These are phyloP conservation scores for Penicillium fuscoglaucum DNA, from an alignment of 2,329 filamentous ascomycete genomes.

Conservation along the genomic window DNA sequence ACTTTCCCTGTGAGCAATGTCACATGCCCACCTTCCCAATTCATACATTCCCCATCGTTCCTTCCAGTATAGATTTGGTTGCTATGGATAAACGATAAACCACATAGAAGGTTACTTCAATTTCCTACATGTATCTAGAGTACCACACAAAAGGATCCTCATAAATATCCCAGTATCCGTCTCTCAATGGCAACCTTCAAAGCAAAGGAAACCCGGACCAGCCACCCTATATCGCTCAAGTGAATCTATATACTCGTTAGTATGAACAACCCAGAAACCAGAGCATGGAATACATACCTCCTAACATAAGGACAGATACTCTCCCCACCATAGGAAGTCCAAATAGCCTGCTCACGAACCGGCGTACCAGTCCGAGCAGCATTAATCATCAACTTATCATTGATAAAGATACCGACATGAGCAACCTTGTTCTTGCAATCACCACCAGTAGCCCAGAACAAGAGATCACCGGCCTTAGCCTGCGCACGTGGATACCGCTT, in stretches of 20 bases:
- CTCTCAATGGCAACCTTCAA: background rate
- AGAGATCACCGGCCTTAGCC: conserved; percentile 26
- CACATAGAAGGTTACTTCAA: background rate
- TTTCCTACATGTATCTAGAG: too few relatives aligned
- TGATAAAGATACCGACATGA: conserved; percentile 29
- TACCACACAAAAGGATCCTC: too few relatives aligned
- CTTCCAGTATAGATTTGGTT: background rate
- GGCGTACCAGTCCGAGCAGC: conserved; percentile 28
- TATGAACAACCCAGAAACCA: background rate
- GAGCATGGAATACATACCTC: conserved; percentile 18
- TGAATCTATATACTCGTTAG: conserved; percentile 1
- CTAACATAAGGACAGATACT: conserved; percentile 27
- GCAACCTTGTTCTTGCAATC: conserved; percentile 22
- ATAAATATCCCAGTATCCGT: background rate
- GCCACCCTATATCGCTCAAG: background rate
- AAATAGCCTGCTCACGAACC: conserved; percentile 29
- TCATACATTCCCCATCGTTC: background rate
- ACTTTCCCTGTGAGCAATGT: background rate
- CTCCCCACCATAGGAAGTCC: conserved; percentile 28
- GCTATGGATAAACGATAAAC: background rate
- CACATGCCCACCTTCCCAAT: background rate
- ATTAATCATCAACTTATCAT: conserved; percentile 27
- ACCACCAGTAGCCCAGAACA: conserved; percentile 27
- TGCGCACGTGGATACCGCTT: conserved; percentile 20
- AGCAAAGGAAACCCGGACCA: background rate